Base-by-base conservation (phyloP, 2,329 filamentous ascomycete species). In the Thyridium curvatum region DNA sequence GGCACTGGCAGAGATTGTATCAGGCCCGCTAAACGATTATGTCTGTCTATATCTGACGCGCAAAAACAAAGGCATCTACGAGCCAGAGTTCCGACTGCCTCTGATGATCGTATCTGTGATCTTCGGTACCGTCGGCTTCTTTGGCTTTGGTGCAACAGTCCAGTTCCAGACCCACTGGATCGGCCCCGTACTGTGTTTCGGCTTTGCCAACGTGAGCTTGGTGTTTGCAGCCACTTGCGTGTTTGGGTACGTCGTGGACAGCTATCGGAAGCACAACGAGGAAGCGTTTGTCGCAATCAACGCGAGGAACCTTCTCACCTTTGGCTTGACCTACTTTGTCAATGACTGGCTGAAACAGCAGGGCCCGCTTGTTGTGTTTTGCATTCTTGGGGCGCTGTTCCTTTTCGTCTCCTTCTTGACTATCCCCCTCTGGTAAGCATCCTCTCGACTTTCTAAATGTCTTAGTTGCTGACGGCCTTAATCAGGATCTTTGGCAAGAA, bases 251-350 rank as follows among this genome's bases (percentile, higher is more conserved):
- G 60, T 74, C 14, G 59, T 72, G 34, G 70, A 74, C 49, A 61
- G 62, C 30, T 67, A 71, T 49, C 65, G 62, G 18, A 56, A 59
- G 16, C 51, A 69, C 39, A 65, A 62, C 21, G 46, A 48, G 28
- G 46, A 69, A 71, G 68, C 68, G 2, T 71, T 73, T 44, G 69
- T 72, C 14, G 68, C 68, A 12, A 70, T 72, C 52, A 72, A 71
- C 41, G 63, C 67, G 5, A 58, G 68, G 38, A 70, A 71, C 40
- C 44, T 72, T 21, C 44, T 72, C 12, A 69, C 66, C 0, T 72
- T 71, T 42, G 65, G 64, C 2, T 43, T 70, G 35, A 69, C 65
- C 2, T 68, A 64, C 36, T 65, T 65, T 43, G 60, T 64, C 43
- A 64, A 64, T 39, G 53, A 56, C 44, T 66, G 63, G 63, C 46